Base-by-base conservation (phyloP, 2,329 filamentous ascomycete genomes). In the Penicillium sp. region DNA sequence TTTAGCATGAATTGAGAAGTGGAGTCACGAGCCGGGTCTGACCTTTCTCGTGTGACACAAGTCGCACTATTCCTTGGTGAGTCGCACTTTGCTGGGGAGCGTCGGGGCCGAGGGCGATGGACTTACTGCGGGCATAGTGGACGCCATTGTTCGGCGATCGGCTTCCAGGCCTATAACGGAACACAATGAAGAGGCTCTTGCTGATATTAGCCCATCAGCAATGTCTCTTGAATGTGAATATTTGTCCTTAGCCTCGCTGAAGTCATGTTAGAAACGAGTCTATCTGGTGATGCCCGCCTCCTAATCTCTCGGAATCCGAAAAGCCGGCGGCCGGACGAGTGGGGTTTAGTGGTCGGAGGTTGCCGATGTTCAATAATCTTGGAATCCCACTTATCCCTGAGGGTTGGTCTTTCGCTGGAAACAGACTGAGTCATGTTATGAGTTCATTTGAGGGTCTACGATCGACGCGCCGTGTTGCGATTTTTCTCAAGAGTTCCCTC, bases 21-120 rank as follows among this genome's bases (percentile, higher is more conserved):
- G 4, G 8, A 40, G 13, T 33, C 14, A 19, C n/a, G 6, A 8
- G 7, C 19, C 25, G 22, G 10, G 40, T 16, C 54, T 38, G 30
- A 68, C 67, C 62, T 69, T 80, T 42, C 78, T 73, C 42, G 73
- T 71, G 46, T 77, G 71, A 62, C 78, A 80, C 5, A 70, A 61
- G 38, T 77, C 65, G 63, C 78, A 80, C 62, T 74, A 63, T 5
- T 45, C 14, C 25, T n/a, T 25, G 30, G 35, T 65, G 26, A 62
- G 58, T 22, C 37, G 35, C 8, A 14, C 35, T 28, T 2, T 10
- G 11, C 35, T 37, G 35, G 4, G 35, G 5, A 37, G 35, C 35
- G 35, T 37, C 3, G 35, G 35, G 35, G 4, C 13, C 35, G 25
- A 30, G n/a, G 28, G 8, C 2, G 43, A 14, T 6, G 2, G 16